Evolutionary conservation across 1,284 basidiomycete species (phyloP).

Genomic region (Stygiomarasmius scandens): DNA sequence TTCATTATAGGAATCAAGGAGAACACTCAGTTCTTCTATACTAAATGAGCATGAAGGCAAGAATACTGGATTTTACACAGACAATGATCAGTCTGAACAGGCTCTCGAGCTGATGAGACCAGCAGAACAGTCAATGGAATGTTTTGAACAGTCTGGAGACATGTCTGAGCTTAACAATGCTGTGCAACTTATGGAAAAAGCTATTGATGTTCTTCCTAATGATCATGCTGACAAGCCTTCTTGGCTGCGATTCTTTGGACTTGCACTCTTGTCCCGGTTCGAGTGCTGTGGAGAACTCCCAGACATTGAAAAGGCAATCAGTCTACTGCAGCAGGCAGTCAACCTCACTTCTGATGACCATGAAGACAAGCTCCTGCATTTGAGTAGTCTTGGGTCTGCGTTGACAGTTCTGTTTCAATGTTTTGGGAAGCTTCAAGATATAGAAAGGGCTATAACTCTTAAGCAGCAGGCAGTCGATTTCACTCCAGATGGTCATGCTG

Average conservation of each 20-base stretch:
- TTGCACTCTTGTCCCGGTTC: slow-evolving; percentile 9
- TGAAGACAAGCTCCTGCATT: neutral
- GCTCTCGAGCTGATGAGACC: neutral
- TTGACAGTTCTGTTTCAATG: neutral
- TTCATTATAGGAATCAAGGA: no score
- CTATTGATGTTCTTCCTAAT: slow-evolving; percentile 12
- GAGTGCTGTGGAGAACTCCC: slow-evolving; percentile 6
- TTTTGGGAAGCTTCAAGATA: neutral
- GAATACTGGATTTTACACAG: no score
- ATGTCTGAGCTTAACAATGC: neutral
- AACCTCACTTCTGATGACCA: slow-evolving; percentile 2
- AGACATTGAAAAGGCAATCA: no score
- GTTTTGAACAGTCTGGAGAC: neutral
- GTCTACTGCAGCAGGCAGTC: slow-evolving; percentile 5
- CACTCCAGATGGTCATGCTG: slow-evolving; percentile 1
- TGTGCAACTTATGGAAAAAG: slow-evolving; percentile 1
- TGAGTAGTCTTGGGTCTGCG: neutral
- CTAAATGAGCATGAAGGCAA: no score
- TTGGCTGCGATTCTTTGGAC: slow-evolving; percentile 7
- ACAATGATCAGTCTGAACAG: no score
- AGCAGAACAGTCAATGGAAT: neutral
- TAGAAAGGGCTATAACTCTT: slow-evolving; percentile 2
- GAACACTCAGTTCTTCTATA: no score
- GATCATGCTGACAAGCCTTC: neutral
- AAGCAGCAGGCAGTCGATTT: slow-evolving; percentile 1